phyloP scores from a whole-genome alignment of 2,329 filamentous ascomycete genomes.

The Fusarium pseudoanthophilum region DNA sequence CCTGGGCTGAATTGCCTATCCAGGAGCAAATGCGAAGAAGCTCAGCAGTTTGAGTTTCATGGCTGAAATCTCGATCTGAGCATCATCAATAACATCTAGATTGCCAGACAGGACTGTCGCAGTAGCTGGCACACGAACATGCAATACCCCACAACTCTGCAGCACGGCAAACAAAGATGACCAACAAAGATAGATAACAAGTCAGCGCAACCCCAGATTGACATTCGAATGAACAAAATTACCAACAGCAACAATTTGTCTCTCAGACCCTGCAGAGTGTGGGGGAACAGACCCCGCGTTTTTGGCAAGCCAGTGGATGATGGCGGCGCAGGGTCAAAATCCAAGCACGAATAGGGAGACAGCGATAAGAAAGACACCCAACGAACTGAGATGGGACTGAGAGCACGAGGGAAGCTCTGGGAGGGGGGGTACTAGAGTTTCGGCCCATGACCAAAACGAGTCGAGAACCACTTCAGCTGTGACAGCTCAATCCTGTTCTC shows the following conservation, averaged over 20 bases:
- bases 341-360: slow-evolving; percentile 36
- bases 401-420: slow-evolving; percentile 32
- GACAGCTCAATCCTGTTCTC: slow-evolving; percentile 33
- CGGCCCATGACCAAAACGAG: slow-evolving; percentile 37
- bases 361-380: slow-evolving; percentile 39
- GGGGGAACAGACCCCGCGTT: slow-evolving; percentile 43
- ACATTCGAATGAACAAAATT: slow-evolving; percentile 11
- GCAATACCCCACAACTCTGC: slow-evolving; percentile 7
- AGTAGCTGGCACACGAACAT: not conserved
- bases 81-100: slow-evolving; percentile 11
- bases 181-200: not conserved
- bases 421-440: slow-evolving; percentile 34
- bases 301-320: slow-evolving; percentile 37
- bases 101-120: slow-evolving; percentile 1
- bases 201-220: slow-evolving; percentile 7
- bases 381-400: slow-evolving; percentile 24
- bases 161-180: slow-evolving; percentile 13
- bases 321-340: slow-evolving; percentile 31
- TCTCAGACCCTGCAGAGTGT: slow-evolving; percentile 41
- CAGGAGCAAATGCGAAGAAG: not conserved
- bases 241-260: slow-evolving; percentile 15
- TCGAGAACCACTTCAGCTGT: slow-evolving; percentile 24
- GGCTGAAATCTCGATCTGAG: slow-evolving; percentile 15
- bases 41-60: slow-evolving; percentile 13
- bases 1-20: slow-evolving; percentile 3